Conservation (phyloP, 331 rosid species). For the Acacia pycnantha region DNA sequence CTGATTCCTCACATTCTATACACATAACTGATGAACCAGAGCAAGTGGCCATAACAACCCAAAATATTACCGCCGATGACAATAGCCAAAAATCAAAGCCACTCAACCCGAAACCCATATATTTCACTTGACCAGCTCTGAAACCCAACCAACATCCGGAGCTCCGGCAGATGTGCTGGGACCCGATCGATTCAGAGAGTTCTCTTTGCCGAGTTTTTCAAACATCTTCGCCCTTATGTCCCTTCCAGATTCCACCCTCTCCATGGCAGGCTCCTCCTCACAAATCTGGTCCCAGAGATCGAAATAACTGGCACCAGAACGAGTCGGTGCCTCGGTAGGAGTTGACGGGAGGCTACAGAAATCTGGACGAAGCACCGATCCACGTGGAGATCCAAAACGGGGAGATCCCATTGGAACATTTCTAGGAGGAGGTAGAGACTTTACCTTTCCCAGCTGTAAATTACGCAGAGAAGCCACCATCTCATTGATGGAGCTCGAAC, state of each 20-base stretch:
- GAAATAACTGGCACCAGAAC: constrained; percentile 34
- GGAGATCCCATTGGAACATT: constrained; percentile 61
- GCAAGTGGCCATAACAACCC: constrained; percentile 33
- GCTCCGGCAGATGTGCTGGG: constrained; percentile 20
- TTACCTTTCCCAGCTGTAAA: constrained; percentile 64
- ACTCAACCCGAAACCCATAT: neutral
- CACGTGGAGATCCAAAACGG: constrained; percentile 69
- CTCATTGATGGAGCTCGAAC: constrained; percentile 51
- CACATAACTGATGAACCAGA: constrained; percentile 33
- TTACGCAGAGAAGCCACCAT: constrained; percentile 64
- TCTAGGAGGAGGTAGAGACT: constrained; percentile 55
- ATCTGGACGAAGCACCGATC: constrained; percentile 69
- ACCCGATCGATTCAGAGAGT: constrained; percentile 49
- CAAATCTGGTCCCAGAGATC: constrained; percentile 58
- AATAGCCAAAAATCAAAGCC: neutral
- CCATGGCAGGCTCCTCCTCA: constrained; percentile 87
- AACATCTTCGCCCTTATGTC: constrained; percentile 68
- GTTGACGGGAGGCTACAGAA: constrained; percentile 70
- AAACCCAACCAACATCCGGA: constrained; percentile 82
- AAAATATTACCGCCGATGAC: constrained; percentile 24
- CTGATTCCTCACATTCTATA: constrained; percentile 30
- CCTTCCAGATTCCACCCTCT: constrained; percentile 92
- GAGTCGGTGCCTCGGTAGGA: constrained; percentile 57
- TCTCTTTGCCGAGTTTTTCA: constrained; percentile 78
- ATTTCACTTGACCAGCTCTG: constrained; percentile 66